Base-by-base conservation (phyloP, 2,329 filamentous ascomycete species). In the Cladophialophora chaetospira region DNA sequence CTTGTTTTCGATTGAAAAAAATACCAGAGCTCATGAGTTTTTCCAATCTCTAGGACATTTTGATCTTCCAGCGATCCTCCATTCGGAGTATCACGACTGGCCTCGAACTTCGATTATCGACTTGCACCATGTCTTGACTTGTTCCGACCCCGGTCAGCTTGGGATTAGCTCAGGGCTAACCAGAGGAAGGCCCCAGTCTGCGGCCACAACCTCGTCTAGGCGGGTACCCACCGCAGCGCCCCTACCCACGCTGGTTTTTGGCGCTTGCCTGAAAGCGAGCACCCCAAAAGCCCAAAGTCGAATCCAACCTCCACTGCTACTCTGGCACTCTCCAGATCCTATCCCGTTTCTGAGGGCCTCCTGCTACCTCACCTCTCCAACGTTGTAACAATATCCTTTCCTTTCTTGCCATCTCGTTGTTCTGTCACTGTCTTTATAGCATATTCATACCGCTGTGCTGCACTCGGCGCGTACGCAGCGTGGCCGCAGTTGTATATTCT, bases 151-250 rank as follows among this genome's bases (percentile, higher is more conserved):
- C 47, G 55, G 29, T 43, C 42, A 35, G 17, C 47, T 40, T 45
- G 29, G 57, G 46, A 54, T 60, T 57, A 53, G 57, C 35, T 45
- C 51, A 42, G 29, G 53, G 36, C 53, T 51, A 57, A 52, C 25
- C 49, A 36, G 21, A 46, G 49, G 31, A 42, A 46, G 40, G 53
- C 33, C 25, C 31, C 53, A 61, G 54, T 55, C 58, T 54, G 48
- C 55, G 50, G 43, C 59, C 35, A 61, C 52, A 53, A 58, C 47
- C 52, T 61, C 59, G 59, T 61, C 59, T 61, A 58, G 55, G 51
- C 55, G 50, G 47, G 26, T 53, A 53, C 55, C 47, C 55, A 47
- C n/a, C n/a, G n/a, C n/a, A n/a, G n/a, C n/a, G n/a, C n/a, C n/a
- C n/a, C 43, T 55, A 47, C 52, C 53, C 44, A 54, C 40, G 50